Percentiles rank a stretch among this genome's conserved stretches.
Evolutionary conservation across 2,329 filamentous ascomycete genomes (phyloP).

Genomic region (Stachybotrys echinatus): DNA sequence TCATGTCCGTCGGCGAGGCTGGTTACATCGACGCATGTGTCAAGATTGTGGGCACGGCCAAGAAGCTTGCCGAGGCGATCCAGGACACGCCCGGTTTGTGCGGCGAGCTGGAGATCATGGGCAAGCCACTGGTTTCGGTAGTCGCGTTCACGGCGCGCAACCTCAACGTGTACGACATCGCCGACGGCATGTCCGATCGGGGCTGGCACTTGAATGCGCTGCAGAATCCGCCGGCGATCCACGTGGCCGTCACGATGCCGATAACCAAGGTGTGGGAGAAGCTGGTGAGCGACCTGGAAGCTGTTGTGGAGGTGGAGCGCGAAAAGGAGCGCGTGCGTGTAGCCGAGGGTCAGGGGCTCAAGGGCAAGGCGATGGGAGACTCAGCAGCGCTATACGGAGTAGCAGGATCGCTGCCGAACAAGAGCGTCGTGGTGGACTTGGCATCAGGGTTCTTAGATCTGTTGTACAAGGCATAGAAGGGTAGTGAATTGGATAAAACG

Average conservation of each 20-base stretch:
- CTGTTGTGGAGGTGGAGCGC: conserved; percentile 64
- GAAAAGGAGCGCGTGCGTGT: conserved; percentile 73
- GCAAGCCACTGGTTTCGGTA: conserved; percentile 82
- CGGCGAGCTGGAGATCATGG: conserved; percentile 72
- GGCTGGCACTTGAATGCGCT: conserved; percentile 97
- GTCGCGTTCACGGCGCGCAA: conserved; percentile 79
- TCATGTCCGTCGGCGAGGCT: conserved; percentile 81
- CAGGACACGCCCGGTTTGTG: conserved; percentile 62
- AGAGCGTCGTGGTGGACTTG: conserved; percentile 87
- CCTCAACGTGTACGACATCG: conserved; percentile 92
- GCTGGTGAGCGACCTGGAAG: conserved; percentile 67
- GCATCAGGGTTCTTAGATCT: conserved; percentile 90
- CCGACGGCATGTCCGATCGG: conserved; percentile 75
- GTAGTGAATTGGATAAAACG: too few species aligned
- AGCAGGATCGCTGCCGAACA: conserved; percentile 90
- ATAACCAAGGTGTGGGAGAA: conserved; percentile 76
- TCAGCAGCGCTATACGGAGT: conserved; percentile 90
- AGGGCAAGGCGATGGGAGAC: conserved; percentile 68
- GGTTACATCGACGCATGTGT: conserved; percentile 86
- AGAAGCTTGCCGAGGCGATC: conserved; percentile 75
- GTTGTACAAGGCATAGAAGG: conserved; percentile 76
- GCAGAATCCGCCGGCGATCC: conserved; percentile 86
- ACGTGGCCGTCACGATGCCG: conserved; percentile 88
- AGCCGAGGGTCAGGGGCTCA: conserved; percentile 60
- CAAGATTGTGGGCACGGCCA: conserved; percentile 81